These are phyloP conservation scores for Arachis stenosperma DNA, from an alignment of 306 rosid genomes.

Conservation along the genomic window DNA sequence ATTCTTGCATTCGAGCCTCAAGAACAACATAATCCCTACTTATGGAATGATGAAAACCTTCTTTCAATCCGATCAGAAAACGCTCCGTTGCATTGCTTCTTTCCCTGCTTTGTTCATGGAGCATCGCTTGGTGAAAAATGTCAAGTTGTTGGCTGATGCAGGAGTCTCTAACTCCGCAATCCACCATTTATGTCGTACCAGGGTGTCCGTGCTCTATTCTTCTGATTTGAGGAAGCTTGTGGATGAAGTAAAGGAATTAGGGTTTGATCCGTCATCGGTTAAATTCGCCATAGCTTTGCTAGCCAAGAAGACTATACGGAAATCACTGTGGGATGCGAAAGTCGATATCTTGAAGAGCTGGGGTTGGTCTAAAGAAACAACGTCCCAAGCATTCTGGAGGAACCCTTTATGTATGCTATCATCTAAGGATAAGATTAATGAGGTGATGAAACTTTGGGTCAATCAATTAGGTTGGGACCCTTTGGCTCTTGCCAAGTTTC, in stretches of 20 bases:
- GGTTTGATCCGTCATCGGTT: slow-evolving; percentile 42
- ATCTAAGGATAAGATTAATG: slow-evolving; percentile 50
- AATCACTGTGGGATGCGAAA: slow-evolving; percentile 53
- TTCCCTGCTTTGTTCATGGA: not conserved
- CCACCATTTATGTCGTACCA: not conserved
- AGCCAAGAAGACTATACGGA: slow-evolving; percentile 6
- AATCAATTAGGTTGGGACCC: slow-evolving; percentile 48
- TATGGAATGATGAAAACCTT: slow-evolving; percentile 25
- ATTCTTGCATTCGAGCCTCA: not conserved
- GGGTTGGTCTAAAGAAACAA: slow-evolving; percentile 65
- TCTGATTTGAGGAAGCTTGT: not conserved
- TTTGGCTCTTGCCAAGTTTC: not conserved
- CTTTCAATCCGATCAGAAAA: slow-evolving; percentile 19
- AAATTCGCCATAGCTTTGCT: slow-evolving; percentile 37
- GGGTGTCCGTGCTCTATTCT: not conserved
- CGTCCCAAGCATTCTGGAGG: slow-evolving; percentile 37
- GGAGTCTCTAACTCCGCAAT: slow-evolving; percentile 5
- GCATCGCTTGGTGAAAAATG: not conserved
- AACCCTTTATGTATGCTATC: slow-evolving; percentile 42
- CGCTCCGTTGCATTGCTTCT: not conserved
- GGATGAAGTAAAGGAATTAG: slow-evolving; percentile 52
- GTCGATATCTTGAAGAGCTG: slow-evolving; percentile 49
- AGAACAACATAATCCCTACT: not conserved
- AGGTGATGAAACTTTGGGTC: slow-evolving; percentile 48
- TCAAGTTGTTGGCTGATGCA: slow-evolving; percentile 6